Percentiles rank a stretch among this genome's conserved stretches.
Conservation (phyloP, 148 eudicot species). For the Agrostemma githago region DNA sequence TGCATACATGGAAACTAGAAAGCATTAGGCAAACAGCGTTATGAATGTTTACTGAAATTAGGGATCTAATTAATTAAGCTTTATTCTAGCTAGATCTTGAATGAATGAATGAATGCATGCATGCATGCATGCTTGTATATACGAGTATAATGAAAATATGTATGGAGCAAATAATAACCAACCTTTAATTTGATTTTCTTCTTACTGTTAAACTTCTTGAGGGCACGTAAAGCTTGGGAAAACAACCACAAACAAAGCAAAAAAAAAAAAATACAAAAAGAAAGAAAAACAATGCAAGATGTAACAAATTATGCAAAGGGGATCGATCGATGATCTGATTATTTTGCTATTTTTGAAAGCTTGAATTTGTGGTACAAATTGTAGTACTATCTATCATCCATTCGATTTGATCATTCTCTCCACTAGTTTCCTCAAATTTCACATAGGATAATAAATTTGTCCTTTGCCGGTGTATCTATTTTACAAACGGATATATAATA, state of each 20-base stretch:
- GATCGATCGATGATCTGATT: too few species aligned
- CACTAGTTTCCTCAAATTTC: too few species aligned
- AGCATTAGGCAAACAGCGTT: too few species aligned
- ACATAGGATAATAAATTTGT: too few species aligned
- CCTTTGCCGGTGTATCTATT: too few species aligned
- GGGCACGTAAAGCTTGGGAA: not conserved
- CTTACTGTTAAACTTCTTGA: not conserved
- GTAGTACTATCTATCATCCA: conserved; percentile 9
- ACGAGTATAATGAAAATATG: not conserved
- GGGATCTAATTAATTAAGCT: too few species aligned
- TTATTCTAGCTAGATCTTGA: not conserved
- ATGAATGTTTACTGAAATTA: too few species aligned
- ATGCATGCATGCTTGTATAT: too few species aligned
- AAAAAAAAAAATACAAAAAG: not conserved
- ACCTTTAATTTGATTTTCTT: not conserved
- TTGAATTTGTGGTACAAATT: conserved; percentile 6
- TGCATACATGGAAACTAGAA: too few species aligned
- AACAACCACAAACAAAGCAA: not conserved
- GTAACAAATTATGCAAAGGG: conserved; percentile 5
- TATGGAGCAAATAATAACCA: not conserved
- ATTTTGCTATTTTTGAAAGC: conserved; percentile 1
- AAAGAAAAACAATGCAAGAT: not conserved
- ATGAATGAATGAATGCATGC: too few species aligned
- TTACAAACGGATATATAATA: too few species aligned
- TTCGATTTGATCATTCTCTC: not conserved